These are phyloP conservation scores for Leccinum rimulosum DNA, from an alignment of 768 basidiomycete species.

Conservation along the genomic window DNA sequence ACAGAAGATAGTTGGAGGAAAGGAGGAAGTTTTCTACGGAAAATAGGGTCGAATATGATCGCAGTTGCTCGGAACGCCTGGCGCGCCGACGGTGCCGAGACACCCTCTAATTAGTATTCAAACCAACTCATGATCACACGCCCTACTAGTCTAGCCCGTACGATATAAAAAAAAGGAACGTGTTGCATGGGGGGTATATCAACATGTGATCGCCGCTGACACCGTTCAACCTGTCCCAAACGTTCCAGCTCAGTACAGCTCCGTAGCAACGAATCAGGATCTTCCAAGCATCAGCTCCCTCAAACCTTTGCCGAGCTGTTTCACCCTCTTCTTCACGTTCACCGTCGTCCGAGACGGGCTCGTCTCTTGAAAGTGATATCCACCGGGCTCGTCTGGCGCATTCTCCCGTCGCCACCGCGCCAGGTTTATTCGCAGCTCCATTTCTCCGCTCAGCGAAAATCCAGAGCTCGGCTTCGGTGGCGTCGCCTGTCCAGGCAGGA, in stretches of 20 bases:
- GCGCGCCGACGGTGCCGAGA: not conserved
- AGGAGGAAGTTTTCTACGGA: not conserved
- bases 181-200: conserved; percentile 4
- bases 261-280: conserved; percentile 9
- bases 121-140: conserved; percentile 1
- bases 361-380: conserved; percentile 31
- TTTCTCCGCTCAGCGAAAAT: conserved; percentile 59
- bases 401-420: conserved; percentile 37
- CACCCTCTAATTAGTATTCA: not conserved
- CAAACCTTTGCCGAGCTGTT: conserved; percentile 30
- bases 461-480: conserved; percentile 31
- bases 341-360: conserved; percentile 17
- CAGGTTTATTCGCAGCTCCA: conserved; percentile 55
- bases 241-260: not conserved
- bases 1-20: conserved; percentile 18
- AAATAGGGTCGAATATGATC: not conserved
- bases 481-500: conserved; percentile 18
- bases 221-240: not conserved
- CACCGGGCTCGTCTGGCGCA: conserved; percentile 30
- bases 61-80: not conserved
- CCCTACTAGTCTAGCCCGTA: not conserved
- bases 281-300: conserved; percentile 32
- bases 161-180: conserved; percentile 2
- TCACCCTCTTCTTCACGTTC: conserved; percentile 27
- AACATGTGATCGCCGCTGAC: conserved; percentile 14